Percentiles rank a stretch among this genome's conserved stretches.
Conservation (phyloP, 176 grass and related monocot genomes). For the Lolium rigidum region DNA sequence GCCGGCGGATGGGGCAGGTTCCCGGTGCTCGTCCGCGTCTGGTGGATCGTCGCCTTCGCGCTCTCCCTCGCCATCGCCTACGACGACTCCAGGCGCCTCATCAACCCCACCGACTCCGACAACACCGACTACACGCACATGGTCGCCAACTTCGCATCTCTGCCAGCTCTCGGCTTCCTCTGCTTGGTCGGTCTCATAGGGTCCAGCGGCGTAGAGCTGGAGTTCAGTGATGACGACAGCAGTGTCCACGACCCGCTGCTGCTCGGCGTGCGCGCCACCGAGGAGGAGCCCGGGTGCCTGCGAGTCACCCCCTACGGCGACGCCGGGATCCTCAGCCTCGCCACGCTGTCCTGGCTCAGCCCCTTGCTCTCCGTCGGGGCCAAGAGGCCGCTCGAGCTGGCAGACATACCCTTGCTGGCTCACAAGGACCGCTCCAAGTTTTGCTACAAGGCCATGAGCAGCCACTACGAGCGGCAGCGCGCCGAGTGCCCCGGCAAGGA, state of each 20-base stretch:
- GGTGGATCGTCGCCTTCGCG: slow-evolving; percentile 86
- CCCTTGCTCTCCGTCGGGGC: slow-evolving; percentile 66
- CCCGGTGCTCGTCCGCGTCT: slow-evolving; percentile 72
- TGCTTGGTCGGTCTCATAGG: slow-evolving; percentile 70
- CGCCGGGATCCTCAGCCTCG: slow-evolving; percentile 80
- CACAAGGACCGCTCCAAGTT: slow-evolving; percentile 81
- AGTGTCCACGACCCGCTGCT: slow-evolving; percentile 65
- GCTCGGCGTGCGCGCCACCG: slow-evolving; percentile 44
- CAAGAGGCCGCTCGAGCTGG: slow-evolving; percentile 77
- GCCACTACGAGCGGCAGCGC: slow-evolving; percentile 68
- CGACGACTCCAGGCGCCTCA: neutral
- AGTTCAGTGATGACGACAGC: slow-evolving; percentile 42
- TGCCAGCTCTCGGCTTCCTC: slow-evolving; percentile 77
- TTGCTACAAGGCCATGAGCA: slow-evolving; percentile 80
- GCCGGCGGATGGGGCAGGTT: slow-evolving; percentile 51
- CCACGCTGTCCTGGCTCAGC: slow-evolving; percentile 74
- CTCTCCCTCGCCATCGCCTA: slow-evolving; percentile 64
- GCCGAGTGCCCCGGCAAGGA: slow-evolving; percentile 50
- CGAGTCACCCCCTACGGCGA: slow-evolving; percentile 72
- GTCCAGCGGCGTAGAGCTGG: slow-evolving; percentile 64
- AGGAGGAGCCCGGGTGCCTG: slow-evolving; percentile 66
- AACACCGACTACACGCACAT: slow-evolving; percentile 53
- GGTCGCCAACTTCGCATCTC: slow-evolving; percentile 66
- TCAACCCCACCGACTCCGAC: neutral
- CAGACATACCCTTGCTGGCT: slow-evolving; percentile 80